Conservation (phyloP, 1,284 basidiomycete genomes). For the Cystobasidium slooffiae region DNA sequence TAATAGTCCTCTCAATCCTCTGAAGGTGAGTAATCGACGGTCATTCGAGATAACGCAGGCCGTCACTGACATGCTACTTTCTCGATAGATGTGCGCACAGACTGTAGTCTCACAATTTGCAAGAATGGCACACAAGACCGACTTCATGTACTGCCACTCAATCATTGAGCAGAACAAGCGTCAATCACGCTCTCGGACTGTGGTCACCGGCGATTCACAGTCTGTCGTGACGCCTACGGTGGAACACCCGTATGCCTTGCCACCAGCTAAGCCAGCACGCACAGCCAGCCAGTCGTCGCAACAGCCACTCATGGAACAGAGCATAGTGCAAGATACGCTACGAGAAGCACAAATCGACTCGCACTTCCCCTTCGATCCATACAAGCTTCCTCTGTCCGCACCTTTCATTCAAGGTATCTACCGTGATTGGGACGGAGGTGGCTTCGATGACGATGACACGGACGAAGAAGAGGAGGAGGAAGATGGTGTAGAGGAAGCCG, state of each 20-base stretch:
- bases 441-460: conserved; percentile 58
- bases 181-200: conserved; percentile 32
- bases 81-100: conserved; percentile 74
- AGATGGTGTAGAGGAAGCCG: conserved; percentile 45
- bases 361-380: conserved; percentile 99
- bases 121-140: conserved; percentile 85
- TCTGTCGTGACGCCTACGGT: conserved; percentile 50
- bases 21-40: conserved; percentile 66
- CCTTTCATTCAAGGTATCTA: conserved; percentile 62
- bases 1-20: conserved; percentile 81
- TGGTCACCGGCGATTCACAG: neutral
- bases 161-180: conserved; percentile 84
- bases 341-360: conserved; percentile 76
- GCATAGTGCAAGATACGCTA: conserved; percentile 44
- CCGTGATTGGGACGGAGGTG: conserved; percentile 59
- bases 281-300: conserved; percentile 11
- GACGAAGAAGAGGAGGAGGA: conserved; percentile 54
- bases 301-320: conserved; percentile 14
- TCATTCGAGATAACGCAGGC: neutral
- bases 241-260: conserved; percentile 44
- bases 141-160: conserved; percentile 93
- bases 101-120: conserved; percentile 94
- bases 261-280: conserved; percentile 36
- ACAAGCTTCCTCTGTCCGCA: conserved; percentile 71
- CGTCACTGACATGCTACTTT: neutral